These are phyloP conservation scores for Pichia sp. DNA, from an alignment of 1,139 yeast genomes.

Conservation along the genomic window DNA sequence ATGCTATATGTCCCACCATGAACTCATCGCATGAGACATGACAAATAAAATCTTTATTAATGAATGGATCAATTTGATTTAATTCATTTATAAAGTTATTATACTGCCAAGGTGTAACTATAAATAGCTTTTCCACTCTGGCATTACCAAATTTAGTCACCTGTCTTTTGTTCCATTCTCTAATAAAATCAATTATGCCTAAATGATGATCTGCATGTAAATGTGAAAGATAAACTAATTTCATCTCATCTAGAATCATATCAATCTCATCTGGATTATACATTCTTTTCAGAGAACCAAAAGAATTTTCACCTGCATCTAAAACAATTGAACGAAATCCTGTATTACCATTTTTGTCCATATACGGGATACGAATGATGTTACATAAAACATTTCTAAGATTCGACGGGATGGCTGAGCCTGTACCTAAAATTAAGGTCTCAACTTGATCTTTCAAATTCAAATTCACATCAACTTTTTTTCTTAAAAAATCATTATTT, in stretches of 20 bases:
- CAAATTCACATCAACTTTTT: slow-evolving; percentile 6
- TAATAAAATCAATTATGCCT: slow-evolving; percentile 67
- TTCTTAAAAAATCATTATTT: slow-evolving; percentile 1
- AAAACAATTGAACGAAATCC: slow-evolving; percentile 46
- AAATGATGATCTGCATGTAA: slow-evolving; percentile 96
- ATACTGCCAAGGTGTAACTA: slow-evolving; percentile 75
- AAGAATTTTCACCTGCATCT: slow-evolving; percentile 93
- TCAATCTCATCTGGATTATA: slow-evolving; percentile 42
- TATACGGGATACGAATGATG: slow-evolving; percentile 59
- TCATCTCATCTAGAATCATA: slow-evolving; percentile 49
- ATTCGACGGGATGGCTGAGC: slow-evolving; percentile 84
- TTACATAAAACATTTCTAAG: slow-evolving; percentile 81
- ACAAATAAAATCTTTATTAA: slow-evolving; percentile 38
- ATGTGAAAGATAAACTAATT: slow-evolving; percentile 72
- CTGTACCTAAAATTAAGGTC: slow-evolving; percentile 81
- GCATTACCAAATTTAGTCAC: slow-evolving; percentile 4
- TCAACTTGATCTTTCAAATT: slow-evolving; percentile 54
- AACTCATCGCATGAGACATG: slow-evolving; percentile 69
- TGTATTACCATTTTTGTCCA: slow-evolving; percentile 23
- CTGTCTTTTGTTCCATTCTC: slow-evolving; percentile 52
- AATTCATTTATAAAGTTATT: slow-evolving; percentile 65
- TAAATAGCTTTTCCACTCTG: slow-evolving; percentile 32
- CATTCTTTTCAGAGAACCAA: slow-evolving; percentile 63
- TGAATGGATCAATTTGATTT: slow-evolving; percentile 37
- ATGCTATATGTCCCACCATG: slow-evolving; percentile 21